Evolutionary conservation across 2,329 filamentous ascomycete genomes (phyloP).

Genomic region (Coniochaeta sp.): DNA sequence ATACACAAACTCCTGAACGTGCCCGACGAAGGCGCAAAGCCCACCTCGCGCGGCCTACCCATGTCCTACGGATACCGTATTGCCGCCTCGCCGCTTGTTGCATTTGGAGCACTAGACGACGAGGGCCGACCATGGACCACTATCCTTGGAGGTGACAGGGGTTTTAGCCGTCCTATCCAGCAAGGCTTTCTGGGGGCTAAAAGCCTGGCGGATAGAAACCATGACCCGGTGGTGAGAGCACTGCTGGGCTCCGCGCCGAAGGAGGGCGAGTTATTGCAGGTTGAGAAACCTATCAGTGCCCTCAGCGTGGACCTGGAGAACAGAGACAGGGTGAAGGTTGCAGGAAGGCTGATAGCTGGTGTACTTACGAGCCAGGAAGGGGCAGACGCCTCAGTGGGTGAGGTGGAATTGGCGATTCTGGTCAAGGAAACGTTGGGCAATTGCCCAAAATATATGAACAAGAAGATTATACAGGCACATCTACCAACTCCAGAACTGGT

Average conservation of each 20-base stretch:
- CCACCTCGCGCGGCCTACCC: slow-evolving; percentile 59
- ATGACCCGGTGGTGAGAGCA: slow-evolving; percentile 63
- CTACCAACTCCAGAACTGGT: slow-evolving; percentile 40
- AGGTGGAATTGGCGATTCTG: slow-evolving; percentile 49
- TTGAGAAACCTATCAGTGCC: slow-evolving; percentile 31
- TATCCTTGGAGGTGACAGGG: slow-evolving; percentile 65
- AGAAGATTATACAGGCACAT: slow-evolving; percentile 54
- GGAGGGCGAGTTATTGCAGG: slow-evolving; percentile 27
- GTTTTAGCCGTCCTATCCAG: slow-evolving; percentile 59
- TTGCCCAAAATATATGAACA: slow-evolving; percentile 83
- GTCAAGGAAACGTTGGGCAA: slow-evolving; percentile 70
- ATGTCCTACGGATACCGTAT: slow-evolving; percentile 57
- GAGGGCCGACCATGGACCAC: slow-evolving; percentile 67
- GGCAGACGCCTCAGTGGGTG: slow-evolving; percentile 21
- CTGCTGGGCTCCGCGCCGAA: slow-evolving; percentile 46
- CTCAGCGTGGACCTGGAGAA: slow-evolving; percentile 61
- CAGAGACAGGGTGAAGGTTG: slow-evolving; percentile 67
- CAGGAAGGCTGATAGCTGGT: slow-evolving; percentile 61
- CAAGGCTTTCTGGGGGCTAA: slow-evolving; percentile 57
- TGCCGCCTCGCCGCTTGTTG: slow-evolving; percentile 57
- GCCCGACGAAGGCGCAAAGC: slow-evolving; percentile 51
- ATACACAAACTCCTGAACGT: slow-evolving; percentile 58
- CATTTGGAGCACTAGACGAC: slow-evolving; percentile 64
- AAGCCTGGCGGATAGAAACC: slow-evolving; percentile 48
- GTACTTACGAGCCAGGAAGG: slow-evolving; percentile 32